Evolutionary conservation across 139 green algal species (phyloP).

Genomic region (Marvania coccoides): DNA sequence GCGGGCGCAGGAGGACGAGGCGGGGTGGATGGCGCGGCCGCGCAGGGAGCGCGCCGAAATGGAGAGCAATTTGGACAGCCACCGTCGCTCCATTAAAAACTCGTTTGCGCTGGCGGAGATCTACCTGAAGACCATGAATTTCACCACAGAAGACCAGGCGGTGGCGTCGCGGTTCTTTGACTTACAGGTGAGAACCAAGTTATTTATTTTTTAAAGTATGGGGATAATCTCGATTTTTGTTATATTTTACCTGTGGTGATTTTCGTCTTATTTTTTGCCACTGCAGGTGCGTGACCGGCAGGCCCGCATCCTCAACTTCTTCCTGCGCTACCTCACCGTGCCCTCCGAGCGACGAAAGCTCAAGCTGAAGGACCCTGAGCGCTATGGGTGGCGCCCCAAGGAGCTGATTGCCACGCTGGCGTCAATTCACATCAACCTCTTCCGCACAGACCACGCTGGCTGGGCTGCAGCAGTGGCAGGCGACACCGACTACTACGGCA

Average conservation of each 20-base stretch:
- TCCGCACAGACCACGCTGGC: slow-evolving; percentile 42
- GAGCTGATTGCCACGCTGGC: slow-evolving; percentile 63
- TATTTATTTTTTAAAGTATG: no score
- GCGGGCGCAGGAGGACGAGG: slow-evolving; percentile 28
- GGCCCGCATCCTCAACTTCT: slow-evolving; percentile 93
- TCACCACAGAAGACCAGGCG: slow-evolving; percentile 43
- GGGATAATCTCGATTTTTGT: no score
- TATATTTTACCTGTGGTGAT: no score
- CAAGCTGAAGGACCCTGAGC: slow-evolving; percentile 72
- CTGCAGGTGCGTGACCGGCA: slow-evolving; percentile 75
- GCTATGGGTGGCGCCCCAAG: slow-evolving; percentile 78
- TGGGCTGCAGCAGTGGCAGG: slow-evolving; percentile 56
- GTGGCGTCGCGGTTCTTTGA: slow-evolving; percentile 24
- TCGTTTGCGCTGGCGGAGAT: slow-evolving; percentile 50
- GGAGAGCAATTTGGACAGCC: slow-evolving; percentile 11
- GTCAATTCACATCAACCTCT: slow-evolving; percentile 82
- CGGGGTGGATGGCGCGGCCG: slow-evolving; percentile 32
- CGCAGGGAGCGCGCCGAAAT: slow-evolving; percentile 33
- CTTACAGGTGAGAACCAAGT: no score
- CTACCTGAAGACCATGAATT: slow-evolving; percentile 60
- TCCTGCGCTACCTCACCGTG: slow-evolving; percentile 81
- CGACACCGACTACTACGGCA: slow-evolving; percentile 76
- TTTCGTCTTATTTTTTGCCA: slow-evolving; percentile 65
- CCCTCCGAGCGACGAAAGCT: slow-evolving; percentile 53
- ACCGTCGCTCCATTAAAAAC: neutral